These are phyloP conservation scores for Niebla homalea DNA, from an alignment of 495 filamentous ascomycete genomes.

Conservation along the genomic window DNA sequence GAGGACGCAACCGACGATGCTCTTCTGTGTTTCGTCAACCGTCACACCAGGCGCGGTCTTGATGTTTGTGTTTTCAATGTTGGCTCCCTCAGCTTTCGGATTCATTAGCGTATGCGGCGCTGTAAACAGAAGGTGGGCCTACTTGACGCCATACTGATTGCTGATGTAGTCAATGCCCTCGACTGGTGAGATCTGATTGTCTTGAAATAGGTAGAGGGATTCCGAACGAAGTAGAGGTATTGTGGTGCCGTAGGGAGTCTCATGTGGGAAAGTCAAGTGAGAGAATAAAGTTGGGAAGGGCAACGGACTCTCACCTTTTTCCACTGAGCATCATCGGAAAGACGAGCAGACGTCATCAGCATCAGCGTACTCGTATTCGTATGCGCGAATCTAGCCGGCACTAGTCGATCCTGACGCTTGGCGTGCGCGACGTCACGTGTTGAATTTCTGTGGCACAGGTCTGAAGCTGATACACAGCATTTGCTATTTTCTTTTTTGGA, in stretches of 20 bases:
- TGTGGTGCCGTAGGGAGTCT: constrained; percentile 5
- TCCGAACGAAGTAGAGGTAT: neutral
- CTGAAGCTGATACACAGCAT: no score
- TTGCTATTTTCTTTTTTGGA: no score
- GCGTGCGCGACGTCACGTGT: no score
- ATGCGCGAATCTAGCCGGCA: no score
- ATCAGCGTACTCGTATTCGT: no score
- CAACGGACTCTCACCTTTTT: no score
- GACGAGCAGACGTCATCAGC: no score
- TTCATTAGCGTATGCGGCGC: neutral
- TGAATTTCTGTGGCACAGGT: no score
- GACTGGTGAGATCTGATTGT: neutral
- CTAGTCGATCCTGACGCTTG: no score
- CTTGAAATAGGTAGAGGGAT: neutral
- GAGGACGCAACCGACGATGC: constrained; percentile 41
- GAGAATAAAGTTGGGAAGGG: no score
- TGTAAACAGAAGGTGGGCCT: neutral
- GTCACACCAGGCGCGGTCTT: constrained; percentile 33
- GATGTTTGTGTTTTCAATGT: constrained; percentile 36
- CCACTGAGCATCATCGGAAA: no score
- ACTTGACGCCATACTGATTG: constrained; percentile 16
- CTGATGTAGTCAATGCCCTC: neutral
- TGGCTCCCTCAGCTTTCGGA: constrained; percentile 1
- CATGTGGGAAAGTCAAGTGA: constrained; percentile 2
- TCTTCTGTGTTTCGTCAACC: constrained; percentile 31